Evolutionary conservation across 2,329 filamentous ascomycete genomes (phyloP).

Genomic region (Calonectria pteridis): DNA sequence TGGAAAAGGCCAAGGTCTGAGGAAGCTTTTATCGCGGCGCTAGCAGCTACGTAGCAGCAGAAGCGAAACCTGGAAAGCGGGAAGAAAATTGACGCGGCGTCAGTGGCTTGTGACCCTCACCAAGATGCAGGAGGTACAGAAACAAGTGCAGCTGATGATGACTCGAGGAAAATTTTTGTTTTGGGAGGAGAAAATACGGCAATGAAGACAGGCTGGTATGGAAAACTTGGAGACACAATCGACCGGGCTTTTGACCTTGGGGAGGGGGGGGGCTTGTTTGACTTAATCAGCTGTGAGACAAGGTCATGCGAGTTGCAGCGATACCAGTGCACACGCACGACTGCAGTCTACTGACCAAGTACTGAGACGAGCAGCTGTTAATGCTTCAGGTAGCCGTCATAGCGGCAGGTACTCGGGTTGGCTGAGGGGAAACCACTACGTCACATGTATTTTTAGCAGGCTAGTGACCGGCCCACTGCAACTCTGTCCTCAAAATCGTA

Average conservation of each 20-base stretch:
- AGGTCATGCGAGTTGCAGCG: constrained; percentile 19
- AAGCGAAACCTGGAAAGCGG: constrained; percentile 42
- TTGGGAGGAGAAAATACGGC: constrained; percentile 24
- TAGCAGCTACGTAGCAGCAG: constrained; percentile 34
- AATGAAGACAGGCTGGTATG: background rate
- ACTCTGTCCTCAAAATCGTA: background rate
- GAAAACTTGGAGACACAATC: constrained; percentile 15
- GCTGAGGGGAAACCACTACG: constrained; percentile 7
- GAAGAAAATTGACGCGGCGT: constrained; percentile 46
- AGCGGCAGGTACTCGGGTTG: constrained; percentile 29
- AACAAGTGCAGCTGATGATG: constrained; percentile 39
- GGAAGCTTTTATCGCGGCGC: constrained; percentile 45
- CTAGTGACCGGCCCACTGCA: constrained; percentile 38
- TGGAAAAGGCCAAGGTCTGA: constrained; percentile 37
- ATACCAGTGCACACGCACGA: constrained; percentile 9
- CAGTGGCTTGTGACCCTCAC: constrained; percentile 46
- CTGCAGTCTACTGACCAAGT: background rate
- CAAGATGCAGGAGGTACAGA: constrained; percentile 21
- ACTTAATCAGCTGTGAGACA: constrained; percentile 29
- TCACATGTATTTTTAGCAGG: constrained; percentile 34
- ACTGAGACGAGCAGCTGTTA: constrained; percentile 18
- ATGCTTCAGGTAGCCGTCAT: constrained; percentile 26
- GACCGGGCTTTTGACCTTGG: constrained; percentile 16
- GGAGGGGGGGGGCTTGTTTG: background rate
- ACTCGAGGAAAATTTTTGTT: no score